Base-by-base conservation (phyloP, 208 protist species). In the Crithidia thermophila region DNA sequence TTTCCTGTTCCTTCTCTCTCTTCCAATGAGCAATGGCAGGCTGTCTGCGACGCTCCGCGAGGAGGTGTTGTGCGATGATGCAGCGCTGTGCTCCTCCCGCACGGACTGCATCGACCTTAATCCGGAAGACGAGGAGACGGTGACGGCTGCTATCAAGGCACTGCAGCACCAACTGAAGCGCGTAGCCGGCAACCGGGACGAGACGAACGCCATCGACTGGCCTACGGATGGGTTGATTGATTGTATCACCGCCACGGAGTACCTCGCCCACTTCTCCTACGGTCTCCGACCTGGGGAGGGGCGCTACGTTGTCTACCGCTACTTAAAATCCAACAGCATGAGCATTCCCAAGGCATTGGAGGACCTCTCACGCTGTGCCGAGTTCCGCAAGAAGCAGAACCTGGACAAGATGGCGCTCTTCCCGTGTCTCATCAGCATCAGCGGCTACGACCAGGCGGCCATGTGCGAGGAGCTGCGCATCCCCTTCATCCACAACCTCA, bases 321-420 rank as follows among this genome's bases (percentile, higher is more conserved):
- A 67, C 33, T 73, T 93, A 21, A 68, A 58, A 37, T 68, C 80
- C 3, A 79, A 78, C 33, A 57, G 65, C 23, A 75, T 71, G 36
- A 62, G 72, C 34, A 37, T 84, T 0, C 49, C 39, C 11, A 66
- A 79, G 9, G 59, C 88, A 0, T 50, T 87, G 8, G 43, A 79
- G 20, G 58, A 74, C 14, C 27, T 85, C 27, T 56, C 43, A 9
- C 34, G 53, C 3, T 70, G 82, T 2, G 72, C 62, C 25, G 67
- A 81, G 53, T 79, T 85, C 47, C 76, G 84, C 25, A 60, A 60
- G 27, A 72, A 71, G 23, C 85, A 90, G 30, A 77, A 79, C 52
- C 16, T 94, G 11, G 75, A 91, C 36, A 70, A 61, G 7, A 77
- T 89, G 62, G 62, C 73, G 14, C 72, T 88, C 46, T 91, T 89